Conservation (phyloP, 768 basidiomycete species). For the Crassisporium funariophilum region DNA sequence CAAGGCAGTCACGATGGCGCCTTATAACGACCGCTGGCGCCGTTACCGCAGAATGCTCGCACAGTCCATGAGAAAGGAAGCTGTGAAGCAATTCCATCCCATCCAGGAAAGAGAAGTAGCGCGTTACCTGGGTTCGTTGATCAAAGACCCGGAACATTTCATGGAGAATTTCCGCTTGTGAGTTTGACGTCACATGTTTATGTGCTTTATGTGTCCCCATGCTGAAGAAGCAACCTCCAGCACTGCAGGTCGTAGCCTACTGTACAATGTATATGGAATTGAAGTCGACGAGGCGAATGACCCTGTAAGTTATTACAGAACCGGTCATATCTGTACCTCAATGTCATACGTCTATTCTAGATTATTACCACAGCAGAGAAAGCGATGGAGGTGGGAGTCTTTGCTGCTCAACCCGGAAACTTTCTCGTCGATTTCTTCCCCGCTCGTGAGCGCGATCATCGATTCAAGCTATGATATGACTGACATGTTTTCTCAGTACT, state of each 20-base stretch:
- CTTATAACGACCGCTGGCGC: slow-evolving; percentile 29
- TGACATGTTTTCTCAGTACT: slow-evolving; percentile 19
- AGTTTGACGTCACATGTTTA: slow-evolving; percentile 2
- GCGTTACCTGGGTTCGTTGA: slow-evolving; percentile 20
- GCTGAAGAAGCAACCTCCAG: slow-evolving; percentile 18
- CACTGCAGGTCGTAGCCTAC: slow-evolving; percentile 22
- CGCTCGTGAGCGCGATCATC: slow-evolving; percentile 9
- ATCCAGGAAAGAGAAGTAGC: slow-evolving; percentile 23
- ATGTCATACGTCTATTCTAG: slow-evolving; percentile 3
- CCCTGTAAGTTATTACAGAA: slow-evolving; percentile 14
- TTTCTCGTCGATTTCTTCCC: slow-evolving; percentile 32
- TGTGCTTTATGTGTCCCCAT: background rate
- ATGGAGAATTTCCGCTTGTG: slow-evolving; percentile 31
- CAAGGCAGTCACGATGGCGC: slow-evolving; percentile 22
- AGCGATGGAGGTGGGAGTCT: slow-evolving; percentile 20
- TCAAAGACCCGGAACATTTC: slow-evolving; percentile 23
- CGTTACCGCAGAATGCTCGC: slow-evolving; percentile 27
- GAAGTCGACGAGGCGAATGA: slow-evolving; percentile 22
- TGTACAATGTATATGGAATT: slow-evolving; percentile 29
- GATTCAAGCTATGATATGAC: background rate
- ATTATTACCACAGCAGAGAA: slow-evolving; percentile 27
- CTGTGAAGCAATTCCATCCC: slow-evolving; percentile 22
- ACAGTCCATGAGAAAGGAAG: slow-evolving; percentile 25
- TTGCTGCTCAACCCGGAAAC: slow-evolving; percentile 27
- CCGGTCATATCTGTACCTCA: background rate